These are phyloP conservation scores for Auricularia cornea DNA, from an alignment of 768 basidiomycete species.

Conservation along the genomic window DNA sequence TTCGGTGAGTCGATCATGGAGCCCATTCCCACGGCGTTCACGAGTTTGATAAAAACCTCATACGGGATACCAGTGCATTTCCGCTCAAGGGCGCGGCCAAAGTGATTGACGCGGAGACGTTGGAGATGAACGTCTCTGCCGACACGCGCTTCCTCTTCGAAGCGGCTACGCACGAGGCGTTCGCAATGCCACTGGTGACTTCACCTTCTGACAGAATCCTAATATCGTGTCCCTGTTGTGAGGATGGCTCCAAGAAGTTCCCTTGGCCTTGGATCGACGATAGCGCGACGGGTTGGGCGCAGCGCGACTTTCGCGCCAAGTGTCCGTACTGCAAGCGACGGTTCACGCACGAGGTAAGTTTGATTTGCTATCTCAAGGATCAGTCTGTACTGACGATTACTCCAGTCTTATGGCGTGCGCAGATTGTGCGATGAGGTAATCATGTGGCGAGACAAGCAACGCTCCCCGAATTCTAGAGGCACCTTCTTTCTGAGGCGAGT, in stretches of 20 bases:
- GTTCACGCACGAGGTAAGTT: background rate
- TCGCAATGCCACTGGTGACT: background rate
- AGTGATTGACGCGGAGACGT: background rate
- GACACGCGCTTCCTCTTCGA: background rate
- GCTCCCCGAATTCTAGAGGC: background rate
- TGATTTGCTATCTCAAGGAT: background rate
- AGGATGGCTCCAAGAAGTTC: background rate
- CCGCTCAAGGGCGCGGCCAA: background rate
- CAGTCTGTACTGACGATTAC: background rate
- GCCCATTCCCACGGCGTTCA: no score
- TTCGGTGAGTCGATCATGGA: no score
- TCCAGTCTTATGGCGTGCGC: background rate
- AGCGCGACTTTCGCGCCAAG: background rate
- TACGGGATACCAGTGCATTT: background rate
- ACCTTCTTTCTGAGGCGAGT: background rate
- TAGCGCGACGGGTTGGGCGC: background rate
- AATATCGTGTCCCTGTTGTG: background rate
- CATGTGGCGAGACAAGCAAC: background rate
- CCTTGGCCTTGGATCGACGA: background rate
- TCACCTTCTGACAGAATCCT: background rate
- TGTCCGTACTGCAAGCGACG: background rate
- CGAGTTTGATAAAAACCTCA: no score
- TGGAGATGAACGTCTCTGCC: background rate
- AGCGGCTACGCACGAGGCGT: background rate
- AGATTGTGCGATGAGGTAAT: background rate